These are phyloP conservation scores for Flagelloscypha sp. DNA, from an alignment of 768 basidiomycete genomes.

Conservation along the genomic window DNA sequence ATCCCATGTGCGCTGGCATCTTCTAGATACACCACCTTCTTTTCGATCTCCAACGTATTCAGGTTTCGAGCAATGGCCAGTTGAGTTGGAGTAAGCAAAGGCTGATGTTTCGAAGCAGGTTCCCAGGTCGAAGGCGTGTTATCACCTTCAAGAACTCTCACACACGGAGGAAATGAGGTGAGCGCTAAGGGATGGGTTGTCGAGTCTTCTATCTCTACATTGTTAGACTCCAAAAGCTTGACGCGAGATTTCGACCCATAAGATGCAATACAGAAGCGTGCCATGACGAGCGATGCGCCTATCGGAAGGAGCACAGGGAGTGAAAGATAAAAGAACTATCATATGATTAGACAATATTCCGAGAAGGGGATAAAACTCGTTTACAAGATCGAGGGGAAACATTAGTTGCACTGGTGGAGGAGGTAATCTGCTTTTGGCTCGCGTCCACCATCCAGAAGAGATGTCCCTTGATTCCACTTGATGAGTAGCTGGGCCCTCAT, in stretches of 20 bases:
- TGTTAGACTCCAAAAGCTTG: slow-evolving; percentile 50
- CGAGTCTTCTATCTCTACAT: slow-evolving; percentile 45
- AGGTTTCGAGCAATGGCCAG: slow-evolving; percentile 47
- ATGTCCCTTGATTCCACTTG: slow-evolving; percentile 31
- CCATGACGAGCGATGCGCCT: slow-evolving; percentile 41
- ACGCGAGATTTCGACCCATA: slow-evolving; percentile 59
- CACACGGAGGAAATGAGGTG: slow-evolving; percentile 9
- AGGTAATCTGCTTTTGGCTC: slow-evolving; percentile 34
- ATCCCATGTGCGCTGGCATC: slow-evolving; percentile 62
- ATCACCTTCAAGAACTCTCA: slow-evolving; percentile 1
- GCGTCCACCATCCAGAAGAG: too few species aligned
- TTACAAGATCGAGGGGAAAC: slow-evolving; percentile 68
- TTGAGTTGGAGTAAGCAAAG: slow-evolving; percentile 49
- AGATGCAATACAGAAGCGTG: slow-evolving; percentile 51
- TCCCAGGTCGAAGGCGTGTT: too few species aligned
- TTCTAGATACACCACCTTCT: slow-evolving; percentile 59
- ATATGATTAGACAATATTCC: slow-evolving; percentile 4
- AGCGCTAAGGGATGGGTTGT: slow-evolving; percentile 56
- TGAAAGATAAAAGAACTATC: slow-evolving; percentile 46
- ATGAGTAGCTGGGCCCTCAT: slow-evolving; percentile 32
- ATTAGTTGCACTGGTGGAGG: slow-evolving; percentile 50
- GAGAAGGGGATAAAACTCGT: slow-evolving; percentile 15
- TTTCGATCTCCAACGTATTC: slow-evolving; percentile 67
- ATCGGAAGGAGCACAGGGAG: slow-evolving; percentile 63
- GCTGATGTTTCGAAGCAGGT: too few species aligned